Evolutionary conservation across 2,329 filamentous ascomycete genomes (phyloP).

Genomic region (Colletotrichum godetiae): DNA sequence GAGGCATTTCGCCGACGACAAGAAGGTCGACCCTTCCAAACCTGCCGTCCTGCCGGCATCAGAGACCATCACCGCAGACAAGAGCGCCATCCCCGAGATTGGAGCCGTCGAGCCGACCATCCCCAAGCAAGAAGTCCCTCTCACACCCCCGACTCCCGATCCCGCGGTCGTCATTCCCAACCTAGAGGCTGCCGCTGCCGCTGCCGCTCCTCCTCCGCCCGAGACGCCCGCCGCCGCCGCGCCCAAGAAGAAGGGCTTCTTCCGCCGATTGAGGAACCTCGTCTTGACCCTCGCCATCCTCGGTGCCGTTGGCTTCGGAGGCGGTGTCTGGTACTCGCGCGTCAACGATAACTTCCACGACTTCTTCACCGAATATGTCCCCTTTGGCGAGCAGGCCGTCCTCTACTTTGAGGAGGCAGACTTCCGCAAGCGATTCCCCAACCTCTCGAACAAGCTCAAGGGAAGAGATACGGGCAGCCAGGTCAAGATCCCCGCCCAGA

Average conservation of each 20-base stretch:
- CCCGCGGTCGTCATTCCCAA: constrained; percentile 25
- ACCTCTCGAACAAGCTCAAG: constrained; percentile 54
- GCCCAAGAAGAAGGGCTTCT: constrained; percentile 71
- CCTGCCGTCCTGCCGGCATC: constrained; percentile 64
- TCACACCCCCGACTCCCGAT: constrained; percentile 49
- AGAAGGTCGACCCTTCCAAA: constrained; percentile 60
- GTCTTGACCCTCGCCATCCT: constrained; percentile 82
- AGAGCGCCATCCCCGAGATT: constrained; percentile 54
- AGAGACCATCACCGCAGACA: constrained; percentile 62
- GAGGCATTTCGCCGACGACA: constrained; percentile 68
- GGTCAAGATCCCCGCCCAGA: constrained; percentile 86
- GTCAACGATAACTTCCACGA: constrained; percentile 98
- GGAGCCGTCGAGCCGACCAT: constrained; percentile 52
- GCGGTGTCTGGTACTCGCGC: constrained; percentile 92
- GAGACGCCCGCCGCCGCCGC: constrained; percentile 50
- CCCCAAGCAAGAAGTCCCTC: constrained; percentile 50
- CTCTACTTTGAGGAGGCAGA: constrained; percentile 96
- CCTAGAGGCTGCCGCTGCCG: constrained; percentile 43
- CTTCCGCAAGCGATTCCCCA: constrained; percentile 85
- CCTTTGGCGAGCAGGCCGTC: constrained; percentile 93
- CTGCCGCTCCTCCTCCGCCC: constrained; percentile 43
- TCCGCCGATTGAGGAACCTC: constrained; percentile 80
- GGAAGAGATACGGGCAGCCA: constrained; percentile 71
- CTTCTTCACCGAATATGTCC: constrained; percentile 97
- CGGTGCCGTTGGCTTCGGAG: constrained; percentile 82